Percentiles rank a stretch among this genome's conserved stretches.
Evolutionary conservation across 2,329 filamentous ascomycete species (phyloP).

Genomic region (Cercospora sp.): DNA sequence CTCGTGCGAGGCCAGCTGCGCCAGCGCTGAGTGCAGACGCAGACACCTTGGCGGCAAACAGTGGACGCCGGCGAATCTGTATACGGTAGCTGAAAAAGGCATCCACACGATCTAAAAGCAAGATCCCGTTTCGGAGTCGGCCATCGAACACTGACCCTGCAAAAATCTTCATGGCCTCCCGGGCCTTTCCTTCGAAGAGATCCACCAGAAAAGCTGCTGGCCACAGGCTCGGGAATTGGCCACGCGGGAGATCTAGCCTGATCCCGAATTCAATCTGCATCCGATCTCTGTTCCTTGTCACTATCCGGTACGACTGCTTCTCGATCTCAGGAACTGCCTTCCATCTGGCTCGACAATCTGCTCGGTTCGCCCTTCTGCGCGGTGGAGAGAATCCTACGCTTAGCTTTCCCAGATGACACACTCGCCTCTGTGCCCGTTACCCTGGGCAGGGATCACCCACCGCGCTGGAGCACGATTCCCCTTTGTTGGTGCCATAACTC

Average conservation of each 20-base stretch:
- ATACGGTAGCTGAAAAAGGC: background rate
- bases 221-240: constrained; percentile 8
- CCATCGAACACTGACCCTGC: background rate
- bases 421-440: constrained; percentile 14
- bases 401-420: constrained; percentile 18
- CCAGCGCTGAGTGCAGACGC: background rate
- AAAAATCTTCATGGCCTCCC: constrained; percentile 6
- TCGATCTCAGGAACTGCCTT: constrained; percentile 23
- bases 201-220: background rate
- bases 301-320: constrained; percentile 15
- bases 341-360: constrained; percentile 6
- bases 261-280: constrained; percentile 18
- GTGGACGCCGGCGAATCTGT: background rate
- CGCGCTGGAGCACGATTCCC: constrained; percentile 8
- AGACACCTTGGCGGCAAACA: background rate
- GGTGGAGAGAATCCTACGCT: constrained; percentile 11
- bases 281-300: constrained; percentile 25
- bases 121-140: constrained; percentile 6
- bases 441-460: constrained; percentile 8
- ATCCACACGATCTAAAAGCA: background rate
- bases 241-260: constrained; percentile 20
- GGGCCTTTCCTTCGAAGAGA: background rate
- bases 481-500: constrained; percentile 16
- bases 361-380: constrained; percentile 16
- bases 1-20: background rate